These are phyloP conservation scores for Apiotrichum siamense DNA, from an alignment of 1,284 basidiomycete species.

Conservation along the genomic window DNA sequence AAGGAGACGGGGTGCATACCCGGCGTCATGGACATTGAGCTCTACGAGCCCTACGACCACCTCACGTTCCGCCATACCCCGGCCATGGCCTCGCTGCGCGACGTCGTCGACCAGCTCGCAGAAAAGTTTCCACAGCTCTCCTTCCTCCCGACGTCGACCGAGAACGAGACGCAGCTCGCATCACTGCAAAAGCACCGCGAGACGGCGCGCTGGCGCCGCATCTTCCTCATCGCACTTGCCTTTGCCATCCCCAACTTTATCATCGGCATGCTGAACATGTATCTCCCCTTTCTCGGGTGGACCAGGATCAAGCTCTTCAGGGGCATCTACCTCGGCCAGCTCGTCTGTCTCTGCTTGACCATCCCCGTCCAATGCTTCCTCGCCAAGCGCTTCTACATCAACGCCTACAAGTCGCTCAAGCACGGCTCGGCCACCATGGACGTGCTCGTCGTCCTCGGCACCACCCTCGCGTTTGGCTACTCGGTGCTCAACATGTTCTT, in stretches of 20 bases:
- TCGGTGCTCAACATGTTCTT: slow-evolving; percentile 68
- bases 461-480: slow-evolving; percentile 87
- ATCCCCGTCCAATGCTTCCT: slow-evolving; percentile 92
- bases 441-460: slow-evolving; percentile 91
- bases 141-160: slow-evolving; percentile 41
- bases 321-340: slow-evolving; percentile 75
- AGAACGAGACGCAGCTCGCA: slow-evolving; percentile 65
- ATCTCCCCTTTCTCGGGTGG: slow-evolving; percentile 46
- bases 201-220: slow-evolving; percentile 78
- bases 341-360: slow-evolving; percentile 74
- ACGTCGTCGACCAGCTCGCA: slow-evolving; percentile 79
- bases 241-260: slow-evolving; percentile 94
- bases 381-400: slow-evolving; percentile 78
- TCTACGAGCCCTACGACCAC: slow-evolving; percentile 68
- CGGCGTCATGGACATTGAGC: slow-evolving; percentile 65
- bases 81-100: slow-evolving; percentile 64
- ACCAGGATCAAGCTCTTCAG: slow-evolving; percentile 50
- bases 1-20: slow-evolving; percentile 53
- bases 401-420: slow-evolving; percentile 82
- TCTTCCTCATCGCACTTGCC: slow-evolving; percentile 65
- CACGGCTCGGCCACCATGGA: slow-evolving; percentile 84
- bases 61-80: slow-evolving; percentile 73
- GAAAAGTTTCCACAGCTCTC: slow-evolving; percentile 50
- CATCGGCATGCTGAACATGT: slow-evolving; percentile 79
- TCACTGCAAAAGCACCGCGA: slow-evolving; percentile 89